Base-by-base conservation (phyloP, 1,284 basidiomycete species). In the Trametes hirsuta region DNA sequence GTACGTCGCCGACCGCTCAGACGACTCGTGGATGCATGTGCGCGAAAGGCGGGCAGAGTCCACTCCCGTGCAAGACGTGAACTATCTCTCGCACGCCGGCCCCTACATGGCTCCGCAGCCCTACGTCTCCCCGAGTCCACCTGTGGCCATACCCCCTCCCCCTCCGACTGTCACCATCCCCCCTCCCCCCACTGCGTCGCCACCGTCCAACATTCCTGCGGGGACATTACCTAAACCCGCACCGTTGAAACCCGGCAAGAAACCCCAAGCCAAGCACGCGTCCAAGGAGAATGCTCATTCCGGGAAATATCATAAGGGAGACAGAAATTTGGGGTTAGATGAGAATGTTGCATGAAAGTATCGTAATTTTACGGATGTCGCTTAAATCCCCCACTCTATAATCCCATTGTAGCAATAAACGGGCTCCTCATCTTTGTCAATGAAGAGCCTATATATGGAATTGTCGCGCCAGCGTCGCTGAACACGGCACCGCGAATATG, bases 11-110 rank as follows among this genome's bases (percentile, higher is more conserved):
- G 61, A 66, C 35, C 64, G 64, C 39, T 59, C 62, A 4, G 58
- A 55, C 35, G 57, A 59, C 14, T 8, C 35, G n/a, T 63, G 61
- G 61, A 8, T 50, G 25, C 61, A 45, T 30, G 25, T 53, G 25
- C 45, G 53, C n/a, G 47, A 47, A 25, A 50, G 57, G 47, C 61
- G 58, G 36, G 47, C 61, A 24, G 56, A 58, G 40, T 41, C 35
- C 15, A 12, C 45, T 4, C 34, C 11, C 24, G 25, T 15, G 41
- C 30, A 30, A 30, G 50, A 50, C 25, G 49, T 52, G 18, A 59
- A 63, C 51, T 63, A 61, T 52, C 59, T 66, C 22, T 66, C 64
- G 21, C 52, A 66, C 41, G 64, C 63, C 40, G 51, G 61, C 14
- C 41, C 60, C 6, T 59, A 51, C 36, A 39, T 56, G n/a, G 46